Evolutionary conservation across 257 asterid species (phyloP), one percentile per base, ranked within the genome.

Genomic region (Cordia subcordata): DNA sequence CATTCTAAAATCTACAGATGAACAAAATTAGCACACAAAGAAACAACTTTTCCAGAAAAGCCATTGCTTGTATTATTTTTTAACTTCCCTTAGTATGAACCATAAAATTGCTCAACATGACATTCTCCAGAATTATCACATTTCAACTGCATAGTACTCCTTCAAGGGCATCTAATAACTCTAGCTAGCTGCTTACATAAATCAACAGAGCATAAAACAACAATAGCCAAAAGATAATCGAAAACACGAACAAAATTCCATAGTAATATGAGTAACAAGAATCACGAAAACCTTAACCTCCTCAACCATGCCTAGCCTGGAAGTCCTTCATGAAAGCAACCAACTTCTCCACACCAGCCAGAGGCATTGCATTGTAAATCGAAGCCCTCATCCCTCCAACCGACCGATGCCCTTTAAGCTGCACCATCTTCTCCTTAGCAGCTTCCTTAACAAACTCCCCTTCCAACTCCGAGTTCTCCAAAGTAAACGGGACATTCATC

Each of bases 311-410:
- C 82, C 71, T 92, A 45, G 92, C 90, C 84, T 85, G 96, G 73
- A 92, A 92, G 67, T 88, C 94, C 81, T 84, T 79, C 98, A 92
- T 92, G 87, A 92, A 88, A 61, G 93, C 85, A 16, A 85, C 96
- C 82, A 92, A 57, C 74, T 82, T 92, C 70, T 88, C 88, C 17
- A 92, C 93, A 0, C 98, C 98, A 52, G 93, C 90, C 69, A 85
- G 74, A 32, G 95, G 96, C 98, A 88, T 92, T 0, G 98, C 98
- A 62, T 92, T 92, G 76, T 92, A 92, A 32, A 92, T 92, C 1
- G 98, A 92, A 73, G 98, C 98, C 62, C 98, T 92, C 94, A 88
- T 92, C 5, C 98, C 96, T 4, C 98, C 98, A 11, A 92, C 98
- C 1, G 96, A 88, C 27, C 96, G 71, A 44, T 92, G 98, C 64